phyloP scores from a whole-genome alignment of 352 stramenopile species.

The Phytophthora chlamydospora region DNA sequence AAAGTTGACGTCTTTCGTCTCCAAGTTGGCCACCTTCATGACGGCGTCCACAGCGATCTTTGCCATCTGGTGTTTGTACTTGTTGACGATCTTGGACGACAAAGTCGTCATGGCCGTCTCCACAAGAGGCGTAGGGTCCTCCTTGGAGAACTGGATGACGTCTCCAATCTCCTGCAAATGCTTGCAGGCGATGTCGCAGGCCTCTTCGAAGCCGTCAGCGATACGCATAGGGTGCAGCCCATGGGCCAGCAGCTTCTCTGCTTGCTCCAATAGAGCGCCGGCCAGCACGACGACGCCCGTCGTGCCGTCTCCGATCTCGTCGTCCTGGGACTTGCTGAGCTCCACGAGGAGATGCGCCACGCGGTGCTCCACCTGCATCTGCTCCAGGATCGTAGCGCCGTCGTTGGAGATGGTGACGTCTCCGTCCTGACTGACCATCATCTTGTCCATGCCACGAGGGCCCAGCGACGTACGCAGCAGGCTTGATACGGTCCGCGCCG shows the following conservation, averaged over 20 bases:
- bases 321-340: constrained; percentile 98
- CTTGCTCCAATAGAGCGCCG: constrained; percentile 97
- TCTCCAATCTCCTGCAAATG: constrained; percentile 96
- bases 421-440: constrained; percentile 98
- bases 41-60: constrained; percentile 99
- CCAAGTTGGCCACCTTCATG: constrained; percentile 97
- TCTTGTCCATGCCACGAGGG: constrained; percentile 98
- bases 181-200: constrained; percentile 96
- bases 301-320: constrained; percentile 99
- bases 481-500: constrained; percentile 96
- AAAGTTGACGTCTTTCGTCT: constrained; percentile 99
- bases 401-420: constrained; percentile 99
- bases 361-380: constrained; percentile 99
- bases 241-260: constrained; percentile 95
- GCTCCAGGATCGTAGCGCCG: constrained; percentile 99
- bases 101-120: constrained; percentile 99
- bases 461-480: constrained; percentile 98
- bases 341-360: constrained; percentile 99
- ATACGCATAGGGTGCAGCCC: constrained; percentile 99
- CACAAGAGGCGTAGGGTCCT: constrained; percentile 96
- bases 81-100: constrained; percentile 99
- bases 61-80: constrained; percentile 98
- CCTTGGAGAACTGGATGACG: constrained; percentile 95
- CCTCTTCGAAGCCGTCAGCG: constrained; percentile 98
- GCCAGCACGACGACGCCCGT: constrained; percentile 99